Base-by-base conservation (phyloP, 192 early-diverging fungal species). In the Podila horticola region DNA sequence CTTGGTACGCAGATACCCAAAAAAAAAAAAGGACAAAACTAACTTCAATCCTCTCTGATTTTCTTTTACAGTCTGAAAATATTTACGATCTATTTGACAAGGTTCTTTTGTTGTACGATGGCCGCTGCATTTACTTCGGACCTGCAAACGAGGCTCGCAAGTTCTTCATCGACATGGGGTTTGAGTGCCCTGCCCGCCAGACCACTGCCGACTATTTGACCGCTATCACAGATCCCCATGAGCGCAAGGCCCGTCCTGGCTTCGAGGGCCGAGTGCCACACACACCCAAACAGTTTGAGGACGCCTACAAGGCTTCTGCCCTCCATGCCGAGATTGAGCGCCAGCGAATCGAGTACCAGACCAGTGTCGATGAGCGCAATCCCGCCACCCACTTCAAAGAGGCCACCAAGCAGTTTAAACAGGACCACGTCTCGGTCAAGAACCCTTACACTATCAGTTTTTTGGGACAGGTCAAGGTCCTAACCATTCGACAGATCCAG, bases 61-160 rank as follows among this genome's bases (percentile, higher is more conserved):
- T 5, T 33, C 64, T n/a, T 24, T 17, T 15, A 28, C 64, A 81
- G 77, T 81, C 92, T 11, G 93, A 96, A 72, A 92, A 87, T 84
- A 94, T 95, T 67, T 94, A 89, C 73, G 82, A 88, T 36, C 82
- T 94, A 19, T 94, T 94, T 75, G 91, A 94, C 82, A 92, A 84
- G 64, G 85, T 90, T 10, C 74, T 92, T 73, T 86, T 94, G 30
- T 71, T 94, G 6, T 90, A 91, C 62, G 84, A 91, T 26, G 93
- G 93, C 58, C 86, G 87, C 33, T 89, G 89, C 73, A 84, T 93
- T 61, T 94, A 90, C 76, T 90, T 90, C 82, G 93, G 93, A 1
- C 93, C 91, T 33, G 83, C 73, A 9, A 74, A 75, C 66, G 26
- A 82, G 7, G 93, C 93, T 6, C 87, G 90, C 12, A 67, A 72